Evolutionary conservation across 371 early-diverging fungal species (phyloP), one percentile per base, ranked within the genome.

Genomic region (Entomophthora muscae): DNA sequence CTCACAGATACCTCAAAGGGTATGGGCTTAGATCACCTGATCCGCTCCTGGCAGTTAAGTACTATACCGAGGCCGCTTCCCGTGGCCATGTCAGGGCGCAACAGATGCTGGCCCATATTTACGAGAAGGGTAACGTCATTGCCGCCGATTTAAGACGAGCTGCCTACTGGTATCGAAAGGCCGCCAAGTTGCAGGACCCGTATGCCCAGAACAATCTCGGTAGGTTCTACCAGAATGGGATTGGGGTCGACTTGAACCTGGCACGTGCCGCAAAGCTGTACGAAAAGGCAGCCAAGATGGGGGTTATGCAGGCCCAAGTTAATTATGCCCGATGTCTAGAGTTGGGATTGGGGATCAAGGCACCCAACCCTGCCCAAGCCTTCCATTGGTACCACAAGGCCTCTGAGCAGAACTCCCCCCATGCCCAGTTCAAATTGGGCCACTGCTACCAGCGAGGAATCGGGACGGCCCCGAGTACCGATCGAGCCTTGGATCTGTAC

Each of bases 361-460:
- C 77, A 65, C 70, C 75, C 67, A 66, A 83, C 62, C 73, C 83
- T 32, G 68, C 67, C n/a, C 69, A 78, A 67, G 94, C 94, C 3
- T 80, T 91, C 52, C 68, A 78, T 33, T 91, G 85, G 86, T 93
- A 90, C 70, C 70, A 72, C 63, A 74, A 76, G 55, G 76, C 92
- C 1, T 88, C 94, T 0, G 72, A 74, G 30, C 79, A 83, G 65
- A 85, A 85, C 27, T 88, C 89, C 70, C 80, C 83, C 51, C 80
- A 78, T 60, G 84, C 80, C 5, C 67, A 74, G 42, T 85, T 83
- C 69, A 75, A 76, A 52, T 73, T 84, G 28, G 88, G 86, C 7
- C 79, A 76, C 65, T 88, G 88, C 68, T 92, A 85, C 64, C 86
- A 84, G 32, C 83, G 89, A 70, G 91, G 90, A 3, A 76, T 85